phyloP scores from a whole-genome alignment of 2,329 filamentous ascomycete species.

The Drechslerella stenobrocha region DNA sequence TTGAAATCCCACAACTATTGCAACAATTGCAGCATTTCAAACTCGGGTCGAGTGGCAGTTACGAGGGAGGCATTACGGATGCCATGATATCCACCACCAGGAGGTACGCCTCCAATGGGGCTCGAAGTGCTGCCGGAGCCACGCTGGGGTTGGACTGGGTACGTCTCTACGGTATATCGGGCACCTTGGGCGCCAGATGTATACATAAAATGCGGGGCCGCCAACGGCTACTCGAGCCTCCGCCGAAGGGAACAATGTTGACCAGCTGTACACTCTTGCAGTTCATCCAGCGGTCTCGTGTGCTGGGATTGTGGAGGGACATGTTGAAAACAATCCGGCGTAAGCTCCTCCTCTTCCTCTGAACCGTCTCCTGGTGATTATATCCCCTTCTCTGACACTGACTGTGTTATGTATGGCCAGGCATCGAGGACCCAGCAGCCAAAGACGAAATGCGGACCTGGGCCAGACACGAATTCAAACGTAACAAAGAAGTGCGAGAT shows the following conservation, averaged over 20 bases:
- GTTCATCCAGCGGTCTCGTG: conserved; percentile 42
- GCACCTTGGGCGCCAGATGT: too few species aligned
- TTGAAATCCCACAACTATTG: neutral
- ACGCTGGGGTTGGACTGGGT: conserved; percentile 39
- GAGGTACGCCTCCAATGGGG: conserved; percentile 38
- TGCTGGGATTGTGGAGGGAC: conserved; percentile 39
- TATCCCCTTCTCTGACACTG: neutral
- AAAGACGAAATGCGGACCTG: conserved; percentile 43
- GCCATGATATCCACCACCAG: conserved; percentile 31
- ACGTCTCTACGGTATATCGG: conserved; percentile 25
- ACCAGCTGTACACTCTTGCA: conserved; percentile 19
- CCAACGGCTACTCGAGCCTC: neutral
- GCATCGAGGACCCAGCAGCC: conserved; percentile 28
- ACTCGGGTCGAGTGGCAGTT: neutral
- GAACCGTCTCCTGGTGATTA: too few species aligned
- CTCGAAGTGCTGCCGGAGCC: conserved; percentile 10
- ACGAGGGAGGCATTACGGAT: conserved; percentile 16
- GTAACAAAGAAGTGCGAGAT: conserved; percentile 38
- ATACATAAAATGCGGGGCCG: neutral
- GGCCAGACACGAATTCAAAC: conserved; percentile 46
- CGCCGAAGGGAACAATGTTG: neutral
- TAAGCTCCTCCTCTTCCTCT: conserved; percentile 18
- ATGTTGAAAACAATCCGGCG: conserved; percentile 27
- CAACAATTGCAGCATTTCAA: conserved; percentile 9
- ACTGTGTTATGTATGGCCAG: conserved; percentile 9